Percentiles rank a stretch among this genome's conserved stretches.
phyloP scores from a whole-genome alignment of 306 rosid genomes.

The Luffa acutangula region DNA sequence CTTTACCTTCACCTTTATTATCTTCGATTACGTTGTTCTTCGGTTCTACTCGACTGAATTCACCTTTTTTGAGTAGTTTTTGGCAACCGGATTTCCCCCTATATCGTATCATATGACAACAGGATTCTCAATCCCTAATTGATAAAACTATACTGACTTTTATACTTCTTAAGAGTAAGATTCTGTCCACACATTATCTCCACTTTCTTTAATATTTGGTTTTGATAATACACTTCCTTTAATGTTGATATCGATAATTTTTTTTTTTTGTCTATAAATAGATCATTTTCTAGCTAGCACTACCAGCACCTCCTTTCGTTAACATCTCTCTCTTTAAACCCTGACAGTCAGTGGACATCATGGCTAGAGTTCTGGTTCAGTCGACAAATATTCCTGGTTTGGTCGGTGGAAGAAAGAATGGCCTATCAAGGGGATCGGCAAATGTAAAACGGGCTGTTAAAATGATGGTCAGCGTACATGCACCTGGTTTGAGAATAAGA shows the following conservation, averaged over 20 bases:
- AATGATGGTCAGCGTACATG: conserved; percentile 43
- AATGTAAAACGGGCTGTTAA: conserved; percentile 33
- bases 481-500: conserved; percentile 38
- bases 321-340: background rate
- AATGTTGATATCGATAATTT: background rate
- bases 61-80: background rate
- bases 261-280: background rate
- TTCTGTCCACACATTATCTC: background rate
- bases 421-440: conserved; percentile 50
- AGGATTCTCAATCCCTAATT: background rate
- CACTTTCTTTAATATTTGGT: background rate
- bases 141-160: background rate
- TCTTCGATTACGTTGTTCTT: background rate
- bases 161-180: background rate
- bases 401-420: conserved; percentile 34
- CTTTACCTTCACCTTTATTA: background rate
- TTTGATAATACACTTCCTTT: background rate
- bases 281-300: background rate
- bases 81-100: background rate
- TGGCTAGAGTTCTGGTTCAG: conserved; percentile 85
- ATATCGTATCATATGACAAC: background rate
- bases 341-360: conserved; percentile 16
- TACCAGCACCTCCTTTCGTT: background rate
- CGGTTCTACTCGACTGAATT: background rate
- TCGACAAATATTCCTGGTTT: conserved; percentile 57